Base-by-base conservation (phyloP, 805 yeast genomes). In the Yarrowia sp. region DNA sequence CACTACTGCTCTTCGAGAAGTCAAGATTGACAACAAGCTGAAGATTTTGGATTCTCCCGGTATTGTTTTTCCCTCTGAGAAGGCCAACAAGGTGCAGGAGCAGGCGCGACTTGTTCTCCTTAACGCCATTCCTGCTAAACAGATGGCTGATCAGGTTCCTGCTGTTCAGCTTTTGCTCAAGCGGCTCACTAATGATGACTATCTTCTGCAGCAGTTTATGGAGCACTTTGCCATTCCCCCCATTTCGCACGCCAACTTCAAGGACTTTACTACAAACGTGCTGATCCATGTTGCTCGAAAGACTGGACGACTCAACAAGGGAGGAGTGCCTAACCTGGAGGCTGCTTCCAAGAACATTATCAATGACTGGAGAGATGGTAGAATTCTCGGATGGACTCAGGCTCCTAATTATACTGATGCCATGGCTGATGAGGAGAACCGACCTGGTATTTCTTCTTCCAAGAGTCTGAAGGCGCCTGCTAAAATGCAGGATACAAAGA, bases 321-420 rank as follows among this genome's bases (percentile, higher is more conserved):
- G 97, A 47, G 99, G 99, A 73, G 77, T 95, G 66, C 97, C 98
- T 65, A 92, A 95, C 75, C 75, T 95, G 68, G 88, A 85, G 66
- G 82, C 92, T 68, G 96, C 98, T 8, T 97, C 96, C 41, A 75
- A 84, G 71, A 81, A 89, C 41, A 88, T 95, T 11, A 80, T 95
- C 73, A 90, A 84, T 71, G 99, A 95, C 77, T 95, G 98, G 98
- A 86, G 97, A 78, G 98, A 92, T 76, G 99, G 99, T 66, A 85
- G 95, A 74, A 86, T 95, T 71, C 77, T 87, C 65, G 96, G 98
- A 55, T 95, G 97, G 97, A 85, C 90, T 2, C 62, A 65, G 64
- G 63, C 67, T 31, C 71, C 70, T 13, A 61, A 55, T 6, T 64
- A 65, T 45, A 50, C 73, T 6, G 67, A 71, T 18, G 65, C 71